phyloP scores from a whole-genome alignment of 768 basidiomycete genomes.

The Lactarius evosmus region DNA sequence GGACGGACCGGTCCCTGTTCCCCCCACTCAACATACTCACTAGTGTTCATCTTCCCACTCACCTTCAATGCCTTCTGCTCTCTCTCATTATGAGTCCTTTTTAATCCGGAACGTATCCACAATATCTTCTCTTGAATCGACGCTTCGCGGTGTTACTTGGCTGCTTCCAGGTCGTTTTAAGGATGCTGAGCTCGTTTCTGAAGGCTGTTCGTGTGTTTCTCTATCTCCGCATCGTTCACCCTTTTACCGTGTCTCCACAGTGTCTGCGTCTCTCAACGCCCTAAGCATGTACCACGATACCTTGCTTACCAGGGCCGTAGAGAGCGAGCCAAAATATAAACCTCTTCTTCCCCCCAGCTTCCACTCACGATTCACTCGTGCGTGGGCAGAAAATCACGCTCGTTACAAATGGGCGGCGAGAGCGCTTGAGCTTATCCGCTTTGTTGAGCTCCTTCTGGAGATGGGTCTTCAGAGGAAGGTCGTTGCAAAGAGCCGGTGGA shows the following conservation, averaged over 20 bases:
- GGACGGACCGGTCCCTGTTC: background rate
- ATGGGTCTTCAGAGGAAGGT: conserved; percentile 79
- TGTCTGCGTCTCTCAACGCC: conserved; percentile 82
- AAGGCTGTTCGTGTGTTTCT: conserved; percentile 69
- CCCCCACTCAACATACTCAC: background rate
- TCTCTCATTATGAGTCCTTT: conserved; percentile 77
- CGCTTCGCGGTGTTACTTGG: conserved; percentile 89
- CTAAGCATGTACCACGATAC: conserved; percentile 95
- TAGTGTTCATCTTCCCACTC: background rate
- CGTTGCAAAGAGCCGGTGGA: conserved; percentile 65
- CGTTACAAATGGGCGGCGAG: conserved; percentile 80
- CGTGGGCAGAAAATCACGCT: conserved; percentile 69
- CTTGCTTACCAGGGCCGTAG: conserved; percentile 66
- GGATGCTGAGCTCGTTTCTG: conserved; percentile 94
- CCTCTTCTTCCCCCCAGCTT: conserved; percentile 71
- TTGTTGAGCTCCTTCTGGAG: conserved; percentile 82
- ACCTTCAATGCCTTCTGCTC: conserved; percentile 53
- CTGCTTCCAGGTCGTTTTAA: conserved; percentile 95
- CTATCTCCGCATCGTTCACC: conserved; percentile 15
- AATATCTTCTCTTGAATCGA: conserved; percentile 85
- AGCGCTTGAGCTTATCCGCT: conserved; percentile 70
- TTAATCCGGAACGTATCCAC: conserved; percentile 81
- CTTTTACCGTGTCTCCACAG: conserved; percentile 40
- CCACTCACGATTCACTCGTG: conserved; percentile 87
- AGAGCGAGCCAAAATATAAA: conserved; percentile 62